Evolutionary conservation across 768 basidiomycete species (phyloP), one percentile per base, ranked within the genome.

Genomic region (Pulveroboletus ravenelii): DNA sequence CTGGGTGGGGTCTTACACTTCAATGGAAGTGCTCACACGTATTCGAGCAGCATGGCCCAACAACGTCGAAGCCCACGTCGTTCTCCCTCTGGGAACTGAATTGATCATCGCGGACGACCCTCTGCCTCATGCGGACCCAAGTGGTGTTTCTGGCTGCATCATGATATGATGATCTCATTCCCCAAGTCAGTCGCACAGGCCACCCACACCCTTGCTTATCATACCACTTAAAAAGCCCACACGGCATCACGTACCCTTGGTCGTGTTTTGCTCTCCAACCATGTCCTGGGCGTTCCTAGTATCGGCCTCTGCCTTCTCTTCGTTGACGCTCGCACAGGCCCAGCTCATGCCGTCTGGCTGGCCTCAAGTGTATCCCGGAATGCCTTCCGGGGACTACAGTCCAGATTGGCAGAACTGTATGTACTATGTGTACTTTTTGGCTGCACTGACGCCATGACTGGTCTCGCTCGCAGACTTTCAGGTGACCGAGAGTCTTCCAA

Each of bases 371-470:
- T 76, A 76, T 47, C 71, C 73, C 4, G 74, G 74, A 14, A 71
- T 72, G 51, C 75, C 75, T 0, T 44, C 54, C 0, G 74, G 75
- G 14, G 72, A 74, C 52, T 81, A 77, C 53, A 75, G 78, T 55
- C 74, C 77, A n/a, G 69, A 68, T 42, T 85, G 84, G 83, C 84
- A 84, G 62, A 61, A 65, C 23, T 85, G 84, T 84, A 64, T 9
- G 77, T 68, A 9, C 10, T 27, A 9, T 32, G 25, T 7, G 39
- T 42, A 15, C 15, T 63, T 3, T 17, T n/a, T 32, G 10, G 32
- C 32, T 13, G 7, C n/a, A 36, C 15, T 35, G 2, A 44, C 23
- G 3, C 10, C 32, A 7, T 25, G 10, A 44, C 50, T 23, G 20
- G 20, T 23, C 20, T 23, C 20, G 20, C 20, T 23, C 20, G 20